These are phyloP conservation scores for Glebionis coronaria DNA, from an alignment of 129 eudicot genomes.

Conservation along the genomic window DNA sequence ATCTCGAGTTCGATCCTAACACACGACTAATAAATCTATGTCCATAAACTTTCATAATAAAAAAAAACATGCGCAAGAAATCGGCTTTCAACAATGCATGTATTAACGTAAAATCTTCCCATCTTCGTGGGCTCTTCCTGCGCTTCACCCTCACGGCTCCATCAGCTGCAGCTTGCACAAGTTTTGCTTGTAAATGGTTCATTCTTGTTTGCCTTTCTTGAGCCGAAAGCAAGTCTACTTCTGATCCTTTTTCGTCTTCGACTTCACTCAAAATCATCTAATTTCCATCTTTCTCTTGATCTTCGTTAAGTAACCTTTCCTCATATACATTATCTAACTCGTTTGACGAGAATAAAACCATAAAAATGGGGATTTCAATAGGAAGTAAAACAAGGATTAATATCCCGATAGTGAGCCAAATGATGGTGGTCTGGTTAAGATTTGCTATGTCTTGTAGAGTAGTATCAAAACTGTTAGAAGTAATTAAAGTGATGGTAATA, in stretches of 20 bases:
- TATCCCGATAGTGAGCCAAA: constrained; percentile 38
- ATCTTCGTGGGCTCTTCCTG: constrained; percentile 57
- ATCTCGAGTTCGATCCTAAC: too few relatives aligned
- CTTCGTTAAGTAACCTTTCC: constrained; percentile 43
- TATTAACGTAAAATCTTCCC: constrained; percentile 60
- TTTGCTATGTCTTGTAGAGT: constrained; percentile 41
- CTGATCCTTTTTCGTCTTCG: constrained; percentile 45
- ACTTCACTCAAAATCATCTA: constrained; percentile 44
- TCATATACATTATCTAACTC: constrained; percentile 17
- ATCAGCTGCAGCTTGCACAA: constrained; percentile 62
- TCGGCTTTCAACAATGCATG: constrained; percentile 67
- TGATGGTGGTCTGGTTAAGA: constrained; percentile 34
- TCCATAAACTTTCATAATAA: too few relatives aligned
- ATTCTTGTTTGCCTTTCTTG: constrained; percentile 43
- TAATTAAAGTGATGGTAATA: too few relatives aligned
- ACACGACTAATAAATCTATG: too few relatives aligned
- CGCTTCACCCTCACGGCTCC: constrained; percentile 51
- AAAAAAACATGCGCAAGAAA: constrained; percentile 62
- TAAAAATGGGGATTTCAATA: constrained; percentile 38
- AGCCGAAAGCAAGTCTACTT: constrained; percentile 36
- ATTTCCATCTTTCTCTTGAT: constrained; percentile 31
- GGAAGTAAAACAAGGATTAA: constrained; percentile 46
- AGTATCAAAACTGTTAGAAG: constrained; percentile 50
- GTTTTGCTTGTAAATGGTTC: constrained; percentile 53
- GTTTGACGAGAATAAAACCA: constrained; percentile 33